Percentiles rank a stretch among this genome's conserved stretches.
These are phyloP conservation scores for Rhododendron henanense DNA, from an alignment of 148 eudicot genomes.

Conservation along the genomic window DNA sequence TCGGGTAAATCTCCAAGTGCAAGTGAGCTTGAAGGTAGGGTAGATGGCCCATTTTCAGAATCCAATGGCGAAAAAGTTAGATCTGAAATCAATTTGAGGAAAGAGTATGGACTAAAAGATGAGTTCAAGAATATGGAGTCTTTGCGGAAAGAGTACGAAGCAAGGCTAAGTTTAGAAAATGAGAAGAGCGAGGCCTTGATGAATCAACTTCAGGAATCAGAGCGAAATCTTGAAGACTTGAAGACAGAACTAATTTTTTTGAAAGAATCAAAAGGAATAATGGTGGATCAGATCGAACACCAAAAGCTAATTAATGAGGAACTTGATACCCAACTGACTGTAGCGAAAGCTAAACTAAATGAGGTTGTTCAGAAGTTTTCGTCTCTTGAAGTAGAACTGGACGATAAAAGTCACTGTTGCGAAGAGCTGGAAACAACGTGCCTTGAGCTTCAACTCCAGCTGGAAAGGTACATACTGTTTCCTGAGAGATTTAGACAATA, in stretches of 20 bases:
- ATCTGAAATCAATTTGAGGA: constrained; percentile 35
- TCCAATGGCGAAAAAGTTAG: constrained; percentile 32
- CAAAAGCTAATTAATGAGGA: constrained; percentile 72
- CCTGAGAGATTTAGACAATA: background rate
- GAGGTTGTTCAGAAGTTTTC: constrained; percentile 58
- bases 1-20: constrained; percentile 15
- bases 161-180: constrained; percentile 22
- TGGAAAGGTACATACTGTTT: constrained; percentile 59
- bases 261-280: constrained; percentile 39
- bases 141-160: constrained; percentile 23
- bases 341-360: constrained; percentile 49
- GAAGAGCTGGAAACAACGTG: constrained; percentile 79
- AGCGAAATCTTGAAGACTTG: constrained; percentile 31
- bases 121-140: constrained; percentile 22
- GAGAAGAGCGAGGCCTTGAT: constrained; percentile 27
- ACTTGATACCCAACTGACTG: constrained; percentile 61
- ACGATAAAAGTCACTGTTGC: constrained; percentile 58
- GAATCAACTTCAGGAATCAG: constrained; percentile 39
- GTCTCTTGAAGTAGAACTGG: constrained; percentile 69
- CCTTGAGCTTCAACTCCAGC: constrained; percentile 87
- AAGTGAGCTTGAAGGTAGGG: constrained; percentile 14
- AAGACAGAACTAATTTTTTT: constrained; percentile 36
- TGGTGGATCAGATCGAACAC: constrained; percentile 65
- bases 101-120: constrained; percentile 27
- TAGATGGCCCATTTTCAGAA: constrained; percentile 5